phyloP scores from a whole-genome alignment of 768 basidiomycete genomes.

The Cyclocybe cylindracea region DNA sequence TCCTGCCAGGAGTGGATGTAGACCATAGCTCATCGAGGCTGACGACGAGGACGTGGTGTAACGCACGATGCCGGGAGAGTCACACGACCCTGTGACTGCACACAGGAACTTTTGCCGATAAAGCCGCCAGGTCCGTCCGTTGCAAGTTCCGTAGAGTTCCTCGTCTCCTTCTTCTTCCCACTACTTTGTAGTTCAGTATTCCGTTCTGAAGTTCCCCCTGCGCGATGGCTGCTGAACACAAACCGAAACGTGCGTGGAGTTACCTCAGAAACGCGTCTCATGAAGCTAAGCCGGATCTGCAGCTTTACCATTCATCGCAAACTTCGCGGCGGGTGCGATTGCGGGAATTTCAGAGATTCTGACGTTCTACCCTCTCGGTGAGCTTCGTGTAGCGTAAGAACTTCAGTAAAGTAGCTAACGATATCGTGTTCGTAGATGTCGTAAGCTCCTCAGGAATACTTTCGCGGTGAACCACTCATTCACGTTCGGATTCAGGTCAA shows the following conservation, averaged over 20 bases:
- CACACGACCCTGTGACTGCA: background rate
- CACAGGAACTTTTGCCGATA: slow-evolving; percentile 4
- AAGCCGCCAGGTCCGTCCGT: slow-evolving; percentile 18
- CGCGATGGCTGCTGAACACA: slow-evolving; percentile 27
- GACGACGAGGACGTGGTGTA: slow-evolving; percentile 18
- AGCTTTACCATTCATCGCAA: slow-evolving; percentile 87
- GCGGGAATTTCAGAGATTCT: slow-evolving; percentile 87
- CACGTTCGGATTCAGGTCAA: slow-evolving; percentile 67
- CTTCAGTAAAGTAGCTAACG: background rate
- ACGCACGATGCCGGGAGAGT: slow-evolving; percentile 2
- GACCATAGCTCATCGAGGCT: slow-evolving; percentile 67
- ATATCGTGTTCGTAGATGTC: slow-evolving; percentile 61
- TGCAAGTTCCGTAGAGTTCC: background rate
- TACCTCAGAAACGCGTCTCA: slow-evolving; percentile 1
- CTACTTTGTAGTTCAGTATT: background rate
- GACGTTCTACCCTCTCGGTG: slow-evolving; percentile 90
- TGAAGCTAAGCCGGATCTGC: background rate
- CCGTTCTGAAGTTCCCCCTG: slow-evolving; percentile 3
- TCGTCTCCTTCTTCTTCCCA: slow-evolving; percentile 2
- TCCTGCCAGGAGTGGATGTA: slow-evolving; percentile 91
- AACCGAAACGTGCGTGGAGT: slow-evolving; percentile 28
- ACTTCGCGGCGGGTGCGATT: slow-evolving; percentile 94
- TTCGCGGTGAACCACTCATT: background rate
- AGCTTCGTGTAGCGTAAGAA: slow-evolving; percentile 21
- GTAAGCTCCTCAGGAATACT: slow-evolving; percentile 46